These are phyloP conservation scores for Tuber calosporum DNA, from an alignment of 495 filamentous ascomycete species.

Conservation along the genomic window DNA sequence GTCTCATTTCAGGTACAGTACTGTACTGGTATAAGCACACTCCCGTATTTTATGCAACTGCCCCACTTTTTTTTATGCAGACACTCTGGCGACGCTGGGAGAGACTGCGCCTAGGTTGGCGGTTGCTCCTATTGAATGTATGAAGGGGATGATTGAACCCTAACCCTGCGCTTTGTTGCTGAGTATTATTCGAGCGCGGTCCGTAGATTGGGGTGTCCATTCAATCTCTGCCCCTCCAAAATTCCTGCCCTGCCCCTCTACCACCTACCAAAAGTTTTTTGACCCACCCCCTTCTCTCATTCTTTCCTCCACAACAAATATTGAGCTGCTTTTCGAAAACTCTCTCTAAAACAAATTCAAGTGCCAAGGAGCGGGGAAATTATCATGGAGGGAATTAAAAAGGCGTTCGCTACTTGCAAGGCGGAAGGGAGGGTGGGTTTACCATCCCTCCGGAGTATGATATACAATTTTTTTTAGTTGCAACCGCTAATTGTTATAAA, in stretches of 20 bases:
- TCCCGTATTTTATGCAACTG: no score
- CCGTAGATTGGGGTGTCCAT: no score
- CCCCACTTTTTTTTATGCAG: no score
- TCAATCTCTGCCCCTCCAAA: conserved; percentile 21
- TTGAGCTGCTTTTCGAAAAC: neutral
- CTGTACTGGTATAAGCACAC: no score
- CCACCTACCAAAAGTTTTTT: neutral
- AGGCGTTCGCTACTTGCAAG: conserved; percentile 83
- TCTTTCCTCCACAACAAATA: neutral
- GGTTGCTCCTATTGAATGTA: no score
- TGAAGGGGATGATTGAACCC: no score
- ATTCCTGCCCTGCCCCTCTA: conserved; percentile 18
- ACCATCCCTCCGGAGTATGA: conserved; percentile 9
- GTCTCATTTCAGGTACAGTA: no score
- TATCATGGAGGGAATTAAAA: conserved; percentile 65
- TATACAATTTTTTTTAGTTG: conserved; percentile 38
- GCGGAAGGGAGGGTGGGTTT: conserved; percentile 57
- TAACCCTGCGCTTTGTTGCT: conserved; percentile 4
- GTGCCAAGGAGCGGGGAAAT: neutral
- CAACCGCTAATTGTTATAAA: conserved; percentile 32
- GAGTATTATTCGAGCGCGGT: neutral
- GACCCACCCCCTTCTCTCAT: neutral
- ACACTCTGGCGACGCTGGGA: no score
- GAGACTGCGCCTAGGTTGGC: no score
- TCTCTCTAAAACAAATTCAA: neutral